Conservation (phyloP, 441 rosid species). For the Adansonia grandidieri region DNA sequence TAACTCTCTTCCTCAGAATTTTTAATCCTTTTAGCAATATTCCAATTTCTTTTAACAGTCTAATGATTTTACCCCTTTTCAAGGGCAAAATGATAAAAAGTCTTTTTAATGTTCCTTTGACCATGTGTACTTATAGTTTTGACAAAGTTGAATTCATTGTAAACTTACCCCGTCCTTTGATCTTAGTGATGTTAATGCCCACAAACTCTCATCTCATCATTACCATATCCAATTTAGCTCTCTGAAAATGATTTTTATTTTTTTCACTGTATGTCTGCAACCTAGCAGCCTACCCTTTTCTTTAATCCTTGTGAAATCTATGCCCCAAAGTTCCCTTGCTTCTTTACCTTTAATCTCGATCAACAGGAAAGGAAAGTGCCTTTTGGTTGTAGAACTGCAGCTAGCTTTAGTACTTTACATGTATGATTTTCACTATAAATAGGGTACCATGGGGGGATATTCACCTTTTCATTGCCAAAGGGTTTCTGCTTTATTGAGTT, state of each 20-base stretch:
- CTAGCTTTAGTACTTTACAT: not conserved
- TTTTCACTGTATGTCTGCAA: not conserved
- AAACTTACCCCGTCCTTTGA: not conserved
- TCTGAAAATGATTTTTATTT: not conserved
- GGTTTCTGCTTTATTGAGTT: not conserved
- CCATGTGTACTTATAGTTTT: not conserved
- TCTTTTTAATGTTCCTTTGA: not conserved
- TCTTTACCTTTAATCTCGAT: not conserved
- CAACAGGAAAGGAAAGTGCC: not conserved
- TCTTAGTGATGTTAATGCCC: not conserved
- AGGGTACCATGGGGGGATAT: not conserved
- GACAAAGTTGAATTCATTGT: not conserved
- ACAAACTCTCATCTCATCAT: not conserved
- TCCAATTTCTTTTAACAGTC: not conserved
- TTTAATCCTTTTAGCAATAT: not conserved
- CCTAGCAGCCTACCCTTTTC: not conserved
- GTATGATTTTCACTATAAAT: not conserved
- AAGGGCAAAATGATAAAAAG: not conserved
- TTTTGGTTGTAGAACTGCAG: not conserved
- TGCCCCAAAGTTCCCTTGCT: not conserved
- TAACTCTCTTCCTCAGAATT: not conserved
- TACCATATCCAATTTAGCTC: not conserved
- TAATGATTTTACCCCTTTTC: not conserved
- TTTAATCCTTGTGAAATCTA: constrained; percentile 12
- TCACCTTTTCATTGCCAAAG: not conserved